phyloP scores from a whole-genome alignment of 768 basidiomycete species.

The Hypholoma sublateritium region DNA sequence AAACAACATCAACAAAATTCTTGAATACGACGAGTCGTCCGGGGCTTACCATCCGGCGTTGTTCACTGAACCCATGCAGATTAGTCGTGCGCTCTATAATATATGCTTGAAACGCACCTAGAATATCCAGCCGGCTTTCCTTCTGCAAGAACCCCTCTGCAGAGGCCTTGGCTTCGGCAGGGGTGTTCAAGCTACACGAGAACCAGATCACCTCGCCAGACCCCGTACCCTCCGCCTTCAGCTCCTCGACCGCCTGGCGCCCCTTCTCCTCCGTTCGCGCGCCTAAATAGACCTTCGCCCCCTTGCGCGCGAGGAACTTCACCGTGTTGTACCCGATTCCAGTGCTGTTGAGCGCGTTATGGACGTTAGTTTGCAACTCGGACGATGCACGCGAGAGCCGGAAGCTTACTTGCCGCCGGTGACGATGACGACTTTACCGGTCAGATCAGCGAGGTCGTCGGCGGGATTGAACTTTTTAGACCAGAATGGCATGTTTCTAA shows the following conservation, averaged over 20 bases:
- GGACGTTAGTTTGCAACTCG: background rate
- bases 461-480: constrained; percentile 27
- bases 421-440: constrained; percentile 49
- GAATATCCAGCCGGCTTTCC: constrained; percentile 14
- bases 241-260: constrained; percentile 8
- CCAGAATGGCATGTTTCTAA: background rate
- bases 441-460: constrained; percentile 39
- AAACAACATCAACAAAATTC: background rate
- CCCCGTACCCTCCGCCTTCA: constrained; percentile 9
- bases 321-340: constrained; percentile 50
- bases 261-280: constrained; percentile 39
- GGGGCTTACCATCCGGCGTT: constrained; percentile 1
- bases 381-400: background rate
- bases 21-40: background rate
- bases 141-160: constrained; percentile 12
- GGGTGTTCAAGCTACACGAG: constrained; percentile 8
- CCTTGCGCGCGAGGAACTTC: constrained; percentile 42
- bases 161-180: constrained; percentile 3
- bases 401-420: constrained; percentile 51
- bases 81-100: background rate
- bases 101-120: background rate
- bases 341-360: constrained; percentile 23
- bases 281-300: constrained; percentile 54
- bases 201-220: constrained; percentile 12
- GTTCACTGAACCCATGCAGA: background rate